Percentiles rank a stretch among this genome's conserved stretches.
Evolutionary conservation across 2,329 filamentous ascomycete genomes (phyloP).

Genomic region (Hymenoscyphus occultus): DNA sequence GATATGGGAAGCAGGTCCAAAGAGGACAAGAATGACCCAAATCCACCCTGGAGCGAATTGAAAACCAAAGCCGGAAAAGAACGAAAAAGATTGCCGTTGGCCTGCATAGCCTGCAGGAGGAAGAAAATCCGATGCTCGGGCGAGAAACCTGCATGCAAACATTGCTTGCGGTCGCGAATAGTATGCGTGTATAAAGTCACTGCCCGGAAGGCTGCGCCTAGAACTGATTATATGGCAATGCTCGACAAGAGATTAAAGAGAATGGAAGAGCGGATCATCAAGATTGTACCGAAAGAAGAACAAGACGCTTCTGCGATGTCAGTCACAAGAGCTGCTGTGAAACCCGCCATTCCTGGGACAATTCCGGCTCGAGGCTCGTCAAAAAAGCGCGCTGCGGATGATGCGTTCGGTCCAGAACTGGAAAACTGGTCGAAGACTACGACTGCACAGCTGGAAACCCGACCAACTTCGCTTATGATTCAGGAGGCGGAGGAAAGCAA

Average conservation of each 20-base stretch:
- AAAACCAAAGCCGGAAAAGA: constrained; percentile 95
- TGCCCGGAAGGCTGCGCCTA: constrained; percentile 85
- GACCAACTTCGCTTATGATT: constrained; percentile 52
- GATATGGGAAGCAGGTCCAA: constrained; percentile 52
- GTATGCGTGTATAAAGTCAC: constrained; percentile 98
- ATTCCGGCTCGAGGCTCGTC: constrained; percentile 50
- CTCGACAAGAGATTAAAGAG: constrained; percentile 90
- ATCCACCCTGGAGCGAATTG: constrained; percentile 74
- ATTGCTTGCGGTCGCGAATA: constrained; percentile 86
- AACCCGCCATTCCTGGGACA: constrained; percentile 66
- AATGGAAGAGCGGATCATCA: constrained; percentile 98
- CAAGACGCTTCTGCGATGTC: constrained; percentile 59
- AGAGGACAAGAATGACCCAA: constrained; percentile 56
- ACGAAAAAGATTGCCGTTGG: constrained; percentile 84
- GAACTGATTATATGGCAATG: constrained; percentile 99
- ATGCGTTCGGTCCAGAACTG: constrained; percentile 80
- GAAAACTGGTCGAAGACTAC: constrained; percentile 73
- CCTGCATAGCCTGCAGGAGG: constrained; percentile 90
- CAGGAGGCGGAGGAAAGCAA: constrained; percentile 72
- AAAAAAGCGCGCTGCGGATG: constrained; percentile 82
- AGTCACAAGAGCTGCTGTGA: constrained; percentile 79
- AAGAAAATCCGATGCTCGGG: constrained; percentile 99
- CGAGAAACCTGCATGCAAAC: constrained; percentile 96
- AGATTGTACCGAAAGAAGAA: constrained; percentile 86
- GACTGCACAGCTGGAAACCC: constrained; percentile 47